Base-by-base conservation (phyloP, 345 rosid genomes). In the Syzygium aqueum region DNA sequence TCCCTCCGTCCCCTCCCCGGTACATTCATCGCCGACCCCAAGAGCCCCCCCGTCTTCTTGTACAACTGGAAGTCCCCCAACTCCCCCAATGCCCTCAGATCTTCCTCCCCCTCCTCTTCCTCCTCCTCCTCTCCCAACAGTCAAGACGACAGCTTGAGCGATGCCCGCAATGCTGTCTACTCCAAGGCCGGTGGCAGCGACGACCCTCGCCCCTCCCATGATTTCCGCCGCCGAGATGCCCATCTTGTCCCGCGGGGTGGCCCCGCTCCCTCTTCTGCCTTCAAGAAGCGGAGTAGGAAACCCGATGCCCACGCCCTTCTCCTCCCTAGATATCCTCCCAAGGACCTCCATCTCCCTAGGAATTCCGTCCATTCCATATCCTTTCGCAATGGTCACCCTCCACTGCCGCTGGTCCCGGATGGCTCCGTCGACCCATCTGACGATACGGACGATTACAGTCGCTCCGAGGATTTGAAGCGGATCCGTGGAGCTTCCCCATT, bases 41-140 rank as follows among this genome's bases (percentile, higher is more conserved):
- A 94, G 89, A 91, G 87, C 16, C 15, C 84, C 37, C 43, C 84
- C 37, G 97, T 95, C 51, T 96, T 95, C 84, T 91, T 97, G 87
- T 90, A 95, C 87, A 97, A 97, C 86, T 96, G 98, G 99, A 96
- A 93, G 88, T 89, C 91, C 84, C 94, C 93, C 67, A 95, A 90
- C 87, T 94, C 95, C 52, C 93, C 97, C 50, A 40, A 11, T 43
- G 82, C 49, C 80, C 82, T 73, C 82, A 37, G 82, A 52, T 53
- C 46, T 52, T 56, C 85, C 17, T 84, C 57, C 43, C 46, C 61
- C 65, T 89, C 53, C 17, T 15, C 65, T 49, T 17, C 52, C 84
- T 89, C 51, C 13, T 85, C 91, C n/a, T 52, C 15, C 5, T 43
- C 46, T 43, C 22, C 84, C 23, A 92, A 88, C 84, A 95, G 97